Base-by-base conservation (phyloP, 2,329 filamentous ascomycete genomes). In the Neofusicoccum laricinum region DNA sequence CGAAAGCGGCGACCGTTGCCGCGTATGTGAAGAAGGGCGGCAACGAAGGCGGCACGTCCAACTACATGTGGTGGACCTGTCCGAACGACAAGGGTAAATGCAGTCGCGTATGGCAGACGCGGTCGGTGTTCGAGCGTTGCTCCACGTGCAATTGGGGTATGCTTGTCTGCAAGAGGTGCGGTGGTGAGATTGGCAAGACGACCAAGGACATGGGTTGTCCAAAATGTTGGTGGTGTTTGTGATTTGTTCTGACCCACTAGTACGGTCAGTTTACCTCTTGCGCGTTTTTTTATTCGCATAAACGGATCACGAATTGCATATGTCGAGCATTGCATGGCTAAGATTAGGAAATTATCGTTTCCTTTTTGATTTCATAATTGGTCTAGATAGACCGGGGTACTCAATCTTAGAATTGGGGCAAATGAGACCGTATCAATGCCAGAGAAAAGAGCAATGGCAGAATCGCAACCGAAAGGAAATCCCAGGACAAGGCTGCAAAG, bases 371-470 rank as follows among this genome's bases (percentile, higher is more conserved):
- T 45, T 21, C 41, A 17, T 15, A 6, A 46, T 41, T 36, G 30
- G 41, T 7, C 32, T 41, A 19, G 11, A 36, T 15, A 6, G 40
- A 46, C 43, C 10, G 55, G 51, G 55, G 55, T 46, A 46, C 30
- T 59, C 55, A 59, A 34, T 59, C 41, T 59, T 59, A n/a, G 12
- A 21, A 46, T 10, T 34, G 25, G 21, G 30, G 14, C 19, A 21
- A 46, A 46, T 19, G 43, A 46, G 41, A 36, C 55, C 55, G 55
- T 59, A 59, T 59, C 30, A 43, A 45, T 59, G 41, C 25, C 40
- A 34, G 14, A 12, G 15, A 8, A 5, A 2, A 19, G 19, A 59
- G 40, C 41, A 45, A 38, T 30, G 21, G 17, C 51, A 46, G 4
- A 46, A 17, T 15, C 40, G 40, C 55, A 36, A 21, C 46, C 45